Evolutionary conservation across 805 yeast species (phyloP).

Genomic region (Suhomyces prunicola): DNA sequence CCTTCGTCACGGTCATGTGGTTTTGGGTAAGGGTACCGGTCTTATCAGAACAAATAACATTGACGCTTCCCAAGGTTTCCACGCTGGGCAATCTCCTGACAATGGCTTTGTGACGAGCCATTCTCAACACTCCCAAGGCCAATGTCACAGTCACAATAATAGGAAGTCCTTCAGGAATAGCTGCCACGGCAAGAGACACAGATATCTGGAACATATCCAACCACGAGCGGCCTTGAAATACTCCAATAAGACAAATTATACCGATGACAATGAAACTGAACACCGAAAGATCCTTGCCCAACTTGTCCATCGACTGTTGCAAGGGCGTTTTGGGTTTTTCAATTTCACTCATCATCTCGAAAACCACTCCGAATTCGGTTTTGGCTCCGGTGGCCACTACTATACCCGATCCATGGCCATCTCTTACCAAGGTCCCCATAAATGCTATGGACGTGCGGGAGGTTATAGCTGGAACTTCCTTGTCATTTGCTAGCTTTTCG

Average conservation of each 20-base stretch:
- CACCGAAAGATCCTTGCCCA: conserved; percentile 85
- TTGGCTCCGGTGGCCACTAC: conserved; percentile 87
- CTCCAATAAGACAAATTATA: conserved; percentile 84
- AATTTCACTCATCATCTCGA: conserved; percentile 90
- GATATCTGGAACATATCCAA: conserved; percentile 97
- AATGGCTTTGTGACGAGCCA: conserved; percentile 93
- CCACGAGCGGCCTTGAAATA: conserved; percentile 91
- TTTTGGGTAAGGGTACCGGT: conserved; percentile 76
- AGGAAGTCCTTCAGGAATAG: conserved; percentile 98
- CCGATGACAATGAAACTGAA: conserved; percentile 88
- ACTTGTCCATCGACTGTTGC: conserved; percentile 91
- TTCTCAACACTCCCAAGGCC: conserved; percentile 92
- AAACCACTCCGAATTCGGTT: conserved; percentile 93
- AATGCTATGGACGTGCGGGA: conserved; percentile 79
- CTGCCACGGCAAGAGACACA: conserved; percentile 97
- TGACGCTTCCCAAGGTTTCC: conserved; percentile 91
- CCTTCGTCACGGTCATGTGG: conserved; percentile 82
- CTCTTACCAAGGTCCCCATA: conserved; percentile 97
- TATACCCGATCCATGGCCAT: conserved; percentile 91
- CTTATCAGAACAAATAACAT: conserved; percentile 45
- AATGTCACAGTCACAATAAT: conserved; percentile 96
- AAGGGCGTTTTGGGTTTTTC: conserved; percentile 98
- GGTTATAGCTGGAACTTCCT: conserved; percentile 51
- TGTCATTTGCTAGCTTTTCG: conserved; percentile 37
- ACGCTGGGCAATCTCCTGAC: conserved; percentile 93